phyloP scores from a whole-genome alignment of 1,139 yeast species.

The Suhomyces choctaworum region DNA sequence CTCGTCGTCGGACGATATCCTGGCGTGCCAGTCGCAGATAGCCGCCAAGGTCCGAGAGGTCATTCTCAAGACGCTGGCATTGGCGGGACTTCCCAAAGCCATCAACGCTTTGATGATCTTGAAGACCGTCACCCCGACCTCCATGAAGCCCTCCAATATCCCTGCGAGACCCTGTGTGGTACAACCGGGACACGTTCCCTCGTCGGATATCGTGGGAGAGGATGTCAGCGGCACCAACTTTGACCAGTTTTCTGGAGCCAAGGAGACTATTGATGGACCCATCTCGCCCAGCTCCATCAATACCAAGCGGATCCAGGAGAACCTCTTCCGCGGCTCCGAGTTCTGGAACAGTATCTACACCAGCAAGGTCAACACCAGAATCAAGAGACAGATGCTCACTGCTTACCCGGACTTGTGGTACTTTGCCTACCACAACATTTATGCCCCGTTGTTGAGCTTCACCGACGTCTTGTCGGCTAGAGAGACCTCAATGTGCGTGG shows the following conservation, averaged over 20 bases:
- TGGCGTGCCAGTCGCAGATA: conserved; percentile 37
- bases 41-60: conserved; percentile 73
- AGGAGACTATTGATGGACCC: conserved; percentile 49
- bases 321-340: conserved; percentile 53
- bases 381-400: conserved; percentile 62
- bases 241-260: conserved; percentile 19
- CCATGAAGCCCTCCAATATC: conserved; percentile 29
- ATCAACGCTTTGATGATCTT: conserved; percentile 74
- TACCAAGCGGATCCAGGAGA: conserved; percentile 26
- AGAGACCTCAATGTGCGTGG: conserved; percentile 77
- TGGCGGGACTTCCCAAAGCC: conserved; percentile 81
- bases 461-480: conserved; percentile 60
- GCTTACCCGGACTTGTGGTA: conserved; percentile 88
- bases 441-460: conserved; percentile 73
- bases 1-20: conserved; percentile 36
- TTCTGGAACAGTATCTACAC: conserved; percentile 79
- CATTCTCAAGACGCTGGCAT: conserved; percentile 71
- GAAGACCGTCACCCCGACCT: conserved; percentile 64
- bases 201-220: conserved; percentile 43
- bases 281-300: conserved; percentile 36
- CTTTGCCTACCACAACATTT: conserved; percentile 70
- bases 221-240: conserved; percentile 43
- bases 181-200: conserved; percentile 37
- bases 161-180: conserved; percentile 37
- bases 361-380: conserved; percentile 64